A percentile compares a stretch with the other conserved stretches of the same genome.
These are phyloP conservation scores for Geoglossum glabrum DNA, from an alignment of 495 filamentous ascomycete species.

Conservation along the genomic window DNA sequence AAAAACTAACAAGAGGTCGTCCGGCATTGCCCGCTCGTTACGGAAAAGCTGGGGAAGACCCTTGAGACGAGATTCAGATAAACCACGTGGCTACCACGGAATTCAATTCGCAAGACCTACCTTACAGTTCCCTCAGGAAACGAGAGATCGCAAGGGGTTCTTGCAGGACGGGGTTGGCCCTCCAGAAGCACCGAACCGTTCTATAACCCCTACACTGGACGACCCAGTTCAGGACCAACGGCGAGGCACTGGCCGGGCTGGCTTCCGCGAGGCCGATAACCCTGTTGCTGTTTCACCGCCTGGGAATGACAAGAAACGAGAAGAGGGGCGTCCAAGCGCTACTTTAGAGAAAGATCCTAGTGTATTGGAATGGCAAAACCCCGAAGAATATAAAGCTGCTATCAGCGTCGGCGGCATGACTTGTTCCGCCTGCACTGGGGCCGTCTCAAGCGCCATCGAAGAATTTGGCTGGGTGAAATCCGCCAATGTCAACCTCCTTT, in stretches of 20 bases:
- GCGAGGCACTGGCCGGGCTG: not conserved
- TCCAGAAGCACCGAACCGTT: not conserved
- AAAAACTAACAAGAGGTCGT: too few species aligned
- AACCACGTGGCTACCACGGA: not conserved
- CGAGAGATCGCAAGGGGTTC: not conserved
- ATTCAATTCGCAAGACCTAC: not conserved
- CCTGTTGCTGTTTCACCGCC: not conserved
- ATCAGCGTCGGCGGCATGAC: conserved; percentile 48
- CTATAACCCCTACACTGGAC: not conserved
- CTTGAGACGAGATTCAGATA: not conserved
- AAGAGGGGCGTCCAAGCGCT: conserved; percentile 22
- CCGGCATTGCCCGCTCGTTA: not conserved
- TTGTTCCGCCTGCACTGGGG: conserved; percentile 38
- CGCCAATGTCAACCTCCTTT: conserved; percentile 36
- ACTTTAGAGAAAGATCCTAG: conserved; percentile 5
- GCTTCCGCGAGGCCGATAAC: not conserved
- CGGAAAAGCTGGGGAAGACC: not conserved
- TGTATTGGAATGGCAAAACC: too few species aligned
- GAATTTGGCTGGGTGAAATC: conserved; percentile 31
- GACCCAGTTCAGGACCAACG: not conserved
- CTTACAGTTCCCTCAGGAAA: not conserved
- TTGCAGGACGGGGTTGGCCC: not conserved
- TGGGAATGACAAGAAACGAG: not conserved
- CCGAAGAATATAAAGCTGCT: conserved; percentile 22
- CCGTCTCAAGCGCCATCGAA: conserved; percentile 29